phyloP scores from a whole-genome alignment of 148 eudicot species.

The Euryodendron excelsum region DNA sequence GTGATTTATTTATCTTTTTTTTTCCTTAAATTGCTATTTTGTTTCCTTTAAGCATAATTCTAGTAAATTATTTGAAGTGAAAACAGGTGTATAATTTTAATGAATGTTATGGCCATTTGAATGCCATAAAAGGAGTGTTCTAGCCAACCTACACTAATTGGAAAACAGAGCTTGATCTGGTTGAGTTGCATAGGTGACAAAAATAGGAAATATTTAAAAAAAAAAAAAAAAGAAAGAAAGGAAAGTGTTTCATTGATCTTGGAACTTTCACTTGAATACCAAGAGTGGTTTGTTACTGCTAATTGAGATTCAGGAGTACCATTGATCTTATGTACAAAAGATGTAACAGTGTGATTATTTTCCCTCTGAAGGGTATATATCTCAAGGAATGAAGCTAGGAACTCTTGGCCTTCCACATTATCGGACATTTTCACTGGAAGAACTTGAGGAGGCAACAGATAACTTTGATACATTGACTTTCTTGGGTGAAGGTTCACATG shows the following conservation, averaged over 20 bases:
- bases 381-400: constrained; percentile 79
- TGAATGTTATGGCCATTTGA: too few relatives aligned
- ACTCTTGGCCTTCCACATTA: constrained; percentile 73
- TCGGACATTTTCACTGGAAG: constrained; percentile 73
- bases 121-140: not conserved
- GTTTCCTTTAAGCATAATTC: not conserved
- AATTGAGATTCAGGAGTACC: not conserved
- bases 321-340: not conserved
- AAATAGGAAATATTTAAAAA: not conserved
- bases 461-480: constrained; percentile 65
- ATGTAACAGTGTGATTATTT: not conserved
- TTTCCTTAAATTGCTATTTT: not conserved
- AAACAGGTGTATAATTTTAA: not conserved
- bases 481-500: constrained; percentile 80
- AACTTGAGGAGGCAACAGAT: constrained; percentile 85
- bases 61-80: not conserved
- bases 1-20: not conserved
- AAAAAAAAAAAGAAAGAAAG: not conserved
- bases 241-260: not conserved
- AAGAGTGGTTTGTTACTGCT: not conserved
- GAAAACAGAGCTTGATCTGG: not conserved
- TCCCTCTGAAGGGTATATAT: constrained; percentile 60
- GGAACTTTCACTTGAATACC: not conserved
- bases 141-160: not conserved
- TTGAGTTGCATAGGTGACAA: not conserved